Base-by-base conservation (phyloP, 2,329 filamentous ascomycete genomes). In the Chaetomiaceae sp. region DNA sequence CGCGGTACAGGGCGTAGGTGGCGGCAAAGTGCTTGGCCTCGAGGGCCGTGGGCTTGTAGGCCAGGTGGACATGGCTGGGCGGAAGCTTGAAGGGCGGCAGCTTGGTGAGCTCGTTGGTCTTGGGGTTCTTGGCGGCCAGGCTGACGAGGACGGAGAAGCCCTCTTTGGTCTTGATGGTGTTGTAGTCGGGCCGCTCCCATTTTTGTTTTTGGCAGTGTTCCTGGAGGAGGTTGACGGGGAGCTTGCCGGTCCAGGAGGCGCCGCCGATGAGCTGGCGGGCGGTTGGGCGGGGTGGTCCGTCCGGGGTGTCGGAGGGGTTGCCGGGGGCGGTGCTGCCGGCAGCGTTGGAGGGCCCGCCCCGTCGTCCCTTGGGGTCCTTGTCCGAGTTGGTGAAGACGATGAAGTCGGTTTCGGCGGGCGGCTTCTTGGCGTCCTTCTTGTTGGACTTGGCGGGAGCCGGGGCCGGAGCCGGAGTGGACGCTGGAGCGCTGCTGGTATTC, bases 161-260 rank as follows among this genome's bases (percentile, higher is more conserved):
- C 48, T 87, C 86, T 11, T 80, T 75, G 23, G 81, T 82, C 76
- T 87, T 89, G 59, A 77, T 80, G 74, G 90, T 89, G 59, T 86
- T 87, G 69, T 96, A 99, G 58, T 95, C 91, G 2, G 92, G 92
- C 67, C 86, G 92, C 60, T 90, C 88, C 94, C 94, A 99, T 67
- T 89, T 90, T 69, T 95, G 89, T 70, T 92, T 95, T 72, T 96
- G 90, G 64, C 91, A 96, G 71, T 95, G 89, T 75, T 97, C 94
- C 32, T 88, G 89, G 58, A 97, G 81, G 64, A 97, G 79, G 67
- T 95, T 96, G 59, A 96, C 88, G 1, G 94, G 94, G 29, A 99
- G 75, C 69, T 99, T 99, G 36, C 94, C 94, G 0, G 94, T 99
- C 94, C 94, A 99, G 62, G 90, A 96, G 54, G 90, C 84, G 44